Percentiles rank a stretch among this genome's conserved stretches.
Conservation (phyloP, 148 eudicot species). For the Euryodendron excelsum region DNA sequence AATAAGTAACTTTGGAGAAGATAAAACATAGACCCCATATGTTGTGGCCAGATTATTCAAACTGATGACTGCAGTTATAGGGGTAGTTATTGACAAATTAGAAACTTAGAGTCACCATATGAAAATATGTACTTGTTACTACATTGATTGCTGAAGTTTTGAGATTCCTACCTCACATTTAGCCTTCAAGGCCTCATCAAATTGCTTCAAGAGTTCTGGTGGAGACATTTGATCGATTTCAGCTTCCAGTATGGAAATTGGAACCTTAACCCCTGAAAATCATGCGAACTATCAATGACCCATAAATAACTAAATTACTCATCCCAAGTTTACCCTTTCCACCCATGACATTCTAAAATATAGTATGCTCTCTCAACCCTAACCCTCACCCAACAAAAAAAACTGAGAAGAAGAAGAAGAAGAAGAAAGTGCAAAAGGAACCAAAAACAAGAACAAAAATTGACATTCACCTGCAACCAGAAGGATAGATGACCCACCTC, state of each 20-base stretch:
- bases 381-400: too few species aligned
- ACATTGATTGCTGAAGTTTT: not conserved
- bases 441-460: not conserved
- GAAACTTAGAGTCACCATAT: not conserved
- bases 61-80: not conserved
- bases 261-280: slow-evolving; percentile 53
- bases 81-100: not conserved
- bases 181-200: slow-evolving; percentile 45
- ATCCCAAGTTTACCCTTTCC: not conserved
- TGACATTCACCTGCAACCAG: too few species aligned
- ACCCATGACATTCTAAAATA: too few species aligned
- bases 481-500: not conserved
- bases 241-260: slow-evolving; percentile 59
- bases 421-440: not conserved
- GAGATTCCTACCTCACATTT: slow-evolving; percentile 48
- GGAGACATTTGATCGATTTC: slow-evolving; percentile 51
- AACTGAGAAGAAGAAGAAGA: too few species aligned
- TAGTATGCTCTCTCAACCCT: too few species aligned
- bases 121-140: not conserved
- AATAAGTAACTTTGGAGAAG: too few species aligned
- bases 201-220: slow-evolving; percentile 53
- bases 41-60: too few species aligned
- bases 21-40: too few species aligned
- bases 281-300: not conserved
- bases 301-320: not conserved